Conservation (phyloP, 768 basidiomycete genomes). For the Mycena epipterygia region DNA sequence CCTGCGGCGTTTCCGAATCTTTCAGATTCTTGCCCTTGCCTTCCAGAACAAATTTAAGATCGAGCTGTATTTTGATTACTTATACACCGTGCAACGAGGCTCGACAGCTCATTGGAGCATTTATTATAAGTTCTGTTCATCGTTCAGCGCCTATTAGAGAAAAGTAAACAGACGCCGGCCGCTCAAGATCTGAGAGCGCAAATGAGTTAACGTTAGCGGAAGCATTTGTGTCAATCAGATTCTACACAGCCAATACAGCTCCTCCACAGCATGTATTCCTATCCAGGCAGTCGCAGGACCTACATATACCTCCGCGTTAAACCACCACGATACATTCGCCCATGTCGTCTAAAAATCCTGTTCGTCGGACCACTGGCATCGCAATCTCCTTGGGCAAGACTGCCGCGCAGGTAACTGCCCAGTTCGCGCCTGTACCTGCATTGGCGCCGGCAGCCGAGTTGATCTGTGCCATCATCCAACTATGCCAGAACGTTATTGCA, state of each 20-base stretch:
- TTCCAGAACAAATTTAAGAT: no score
- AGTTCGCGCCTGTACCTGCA: conserved; percentile 64
- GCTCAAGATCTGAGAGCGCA: no score
- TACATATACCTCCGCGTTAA: not conserved
- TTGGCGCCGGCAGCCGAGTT: conserved; percentile 57
- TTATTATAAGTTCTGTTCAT: no score
- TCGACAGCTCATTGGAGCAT: no score
- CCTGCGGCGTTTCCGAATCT: conserved; percentile 52
- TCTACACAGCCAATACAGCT: conserved; percentile 14
- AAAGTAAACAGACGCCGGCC: no score
- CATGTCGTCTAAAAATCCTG: not conserved
- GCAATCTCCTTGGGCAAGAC: conserved; percentile 46
- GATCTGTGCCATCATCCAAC: conserved; percentile 57
- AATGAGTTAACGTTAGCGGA: no score
- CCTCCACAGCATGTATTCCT: conserved; percentile 24
- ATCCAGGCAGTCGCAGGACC: not conserved
- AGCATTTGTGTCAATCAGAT: not conserved
- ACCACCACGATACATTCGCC: not conserved
- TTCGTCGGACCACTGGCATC: conserved; percentile 12
- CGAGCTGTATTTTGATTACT: no score
- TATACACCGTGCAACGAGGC: no score
- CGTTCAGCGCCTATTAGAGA: not conserved
- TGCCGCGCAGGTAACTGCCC: conserved; percentile 60
- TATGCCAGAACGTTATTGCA: conserved; percentile 61
- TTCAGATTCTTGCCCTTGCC: conserved; percentile 1